Base-by-base conservation (phyloP, 208 protist species). In the Crithidia fasciculata region DNA sequence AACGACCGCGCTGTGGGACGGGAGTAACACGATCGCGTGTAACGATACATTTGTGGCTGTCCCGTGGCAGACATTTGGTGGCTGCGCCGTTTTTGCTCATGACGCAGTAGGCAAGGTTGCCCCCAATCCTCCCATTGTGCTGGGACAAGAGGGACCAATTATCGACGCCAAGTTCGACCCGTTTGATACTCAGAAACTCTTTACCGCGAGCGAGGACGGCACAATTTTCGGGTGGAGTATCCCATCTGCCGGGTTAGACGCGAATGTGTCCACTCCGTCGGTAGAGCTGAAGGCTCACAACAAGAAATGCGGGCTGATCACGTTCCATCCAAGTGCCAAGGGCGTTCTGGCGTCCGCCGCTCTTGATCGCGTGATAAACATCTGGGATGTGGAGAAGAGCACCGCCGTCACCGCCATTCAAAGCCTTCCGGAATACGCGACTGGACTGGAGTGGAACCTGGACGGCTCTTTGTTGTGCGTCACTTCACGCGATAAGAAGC, bases 401-500 rank as follows among this genome's bases (percentile, higher is more conserved):
- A 80, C 82, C 9, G 72, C 63, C 0, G 66, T 94, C 37, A 74
- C 79, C 16, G 69, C 84, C 0, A 55, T 98, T 28, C 84, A 75
- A 15, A 74, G 71, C 47, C 92, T 96, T 78, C 76, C 84, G 7
- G 96, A 99, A 56, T 90, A 95, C 59, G 92, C 97, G 61, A 91
- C 88, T 49, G 88, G 82, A 18, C 57, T 99, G 57, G 87, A 93
- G 52, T 99, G 95, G 93, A 99, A 99, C 74, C 61, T 90, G 41
- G 84, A 99, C 50, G 98, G 98, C 66, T 92, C 76, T 18, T 74
- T 92, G 7, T 47, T 99, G 4, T 91, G 87, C 54, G 82, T 91
- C 16, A 85, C 92, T 2, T 87, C 84, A 47, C 95, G 97, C 63
- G 98, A 99, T 76, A 99, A 98, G 68, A 98, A 96, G 66, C 50